A percentile compares a stretch with the other conserved stretches of the same genome.
Conservation (phyloP, 2,329 filamentous ascomycete genomes). For the Meredithiella fracta region DNA sequence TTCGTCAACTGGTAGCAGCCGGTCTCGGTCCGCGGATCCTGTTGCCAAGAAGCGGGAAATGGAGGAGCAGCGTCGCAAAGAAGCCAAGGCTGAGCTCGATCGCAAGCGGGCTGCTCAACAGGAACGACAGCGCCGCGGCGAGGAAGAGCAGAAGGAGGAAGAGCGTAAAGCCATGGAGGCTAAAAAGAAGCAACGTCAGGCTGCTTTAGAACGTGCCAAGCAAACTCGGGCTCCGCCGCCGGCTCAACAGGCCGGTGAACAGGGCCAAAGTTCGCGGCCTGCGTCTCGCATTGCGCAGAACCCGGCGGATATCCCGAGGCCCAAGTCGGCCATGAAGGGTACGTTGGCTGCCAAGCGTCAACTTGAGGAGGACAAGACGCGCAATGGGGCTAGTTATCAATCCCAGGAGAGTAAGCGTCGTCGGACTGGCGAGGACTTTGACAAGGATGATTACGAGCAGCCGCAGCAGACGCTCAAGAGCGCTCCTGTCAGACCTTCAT, state of each 20-base stretch:
- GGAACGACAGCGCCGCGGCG: constrained; percentile 43
- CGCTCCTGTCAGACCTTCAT: constrained; percentile 70
- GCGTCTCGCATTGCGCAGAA: constrained; percentile 43
- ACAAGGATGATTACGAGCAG: constrained; percentile 42
- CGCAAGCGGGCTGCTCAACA: constrained; percentile 52
- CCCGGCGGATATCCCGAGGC: constrained; percentile 23
- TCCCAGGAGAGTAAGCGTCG: constrained; percentile 61
- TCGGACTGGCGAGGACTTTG: constrained; percentile 56
- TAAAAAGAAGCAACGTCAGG: constrained; percentile 47
- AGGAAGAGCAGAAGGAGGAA: constrained; percentile 45
- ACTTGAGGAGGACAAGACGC: constrained; percentile 48
- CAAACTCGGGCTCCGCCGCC: constrained; percentile 47
- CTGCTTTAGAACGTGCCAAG: constrained; percentile 47
- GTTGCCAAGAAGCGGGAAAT: constrained; percentile 71
- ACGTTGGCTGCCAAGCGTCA: constrained; percentile 62
- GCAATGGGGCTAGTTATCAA: constrained; percentile 46
- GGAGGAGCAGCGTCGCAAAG: constrained; percentile 68
- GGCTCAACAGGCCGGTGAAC: constrained; percentile 35
- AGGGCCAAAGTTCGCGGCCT: constrained; percentile 26
- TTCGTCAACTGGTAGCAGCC: constrained; percentile 36
- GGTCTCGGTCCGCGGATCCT: constrained; percentile 55
- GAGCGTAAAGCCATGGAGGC: constrained; percentile 46
- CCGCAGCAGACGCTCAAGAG: constrained; percentile 47
- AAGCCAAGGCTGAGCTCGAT: constrained; percentile 68
- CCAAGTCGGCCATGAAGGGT: constrained; percentile 23